phyloP scores from a whole-genome alignment of 2,329 filamentous ascomycete genomes.

The Phaeophleospora eucalypticola region DNA sequence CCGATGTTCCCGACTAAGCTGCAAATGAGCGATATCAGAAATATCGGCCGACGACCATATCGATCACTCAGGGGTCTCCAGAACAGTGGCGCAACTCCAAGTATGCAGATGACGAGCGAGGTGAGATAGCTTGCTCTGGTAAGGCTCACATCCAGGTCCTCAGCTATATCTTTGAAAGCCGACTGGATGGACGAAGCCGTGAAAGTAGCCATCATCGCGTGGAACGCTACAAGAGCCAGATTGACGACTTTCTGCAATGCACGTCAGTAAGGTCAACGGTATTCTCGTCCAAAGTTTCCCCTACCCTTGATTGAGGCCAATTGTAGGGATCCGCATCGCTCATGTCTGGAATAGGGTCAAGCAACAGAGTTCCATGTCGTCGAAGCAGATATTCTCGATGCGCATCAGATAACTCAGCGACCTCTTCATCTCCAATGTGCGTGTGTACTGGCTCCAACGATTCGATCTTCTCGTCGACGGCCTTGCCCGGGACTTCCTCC shows the following conservation, averaged over 20 bases:
- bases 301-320: neutral
- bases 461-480: neutral
- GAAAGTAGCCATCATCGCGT: slow-evolving; percentile 2
- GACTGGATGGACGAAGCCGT: neutral
- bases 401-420: no score
- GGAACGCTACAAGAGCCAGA: neutral
- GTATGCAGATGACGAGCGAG: neutral
- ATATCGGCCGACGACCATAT: neutral
- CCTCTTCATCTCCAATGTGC: neutral
- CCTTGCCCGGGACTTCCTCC: no score
- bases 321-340: neutral
- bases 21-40: neutral
- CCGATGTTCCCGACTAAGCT: neutral
- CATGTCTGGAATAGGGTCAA: neutral
- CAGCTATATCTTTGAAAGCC: neutral
- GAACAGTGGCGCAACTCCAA: neutral
- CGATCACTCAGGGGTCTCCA: neutral
- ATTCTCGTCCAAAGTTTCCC: no score
- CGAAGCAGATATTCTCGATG: slow-evolving; percentile 1
- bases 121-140: neutral
- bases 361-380: neutral
- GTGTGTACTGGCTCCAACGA: neutral
- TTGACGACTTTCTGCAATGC: neutral
- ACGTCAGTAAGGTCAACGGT: neutral
- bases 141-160: neutral